Evolutionary conservation across 306 rosid genomes (phyloP), one percentile per base, ranked within the genome.

Genomic region (Fragaria vesca): DNA sequence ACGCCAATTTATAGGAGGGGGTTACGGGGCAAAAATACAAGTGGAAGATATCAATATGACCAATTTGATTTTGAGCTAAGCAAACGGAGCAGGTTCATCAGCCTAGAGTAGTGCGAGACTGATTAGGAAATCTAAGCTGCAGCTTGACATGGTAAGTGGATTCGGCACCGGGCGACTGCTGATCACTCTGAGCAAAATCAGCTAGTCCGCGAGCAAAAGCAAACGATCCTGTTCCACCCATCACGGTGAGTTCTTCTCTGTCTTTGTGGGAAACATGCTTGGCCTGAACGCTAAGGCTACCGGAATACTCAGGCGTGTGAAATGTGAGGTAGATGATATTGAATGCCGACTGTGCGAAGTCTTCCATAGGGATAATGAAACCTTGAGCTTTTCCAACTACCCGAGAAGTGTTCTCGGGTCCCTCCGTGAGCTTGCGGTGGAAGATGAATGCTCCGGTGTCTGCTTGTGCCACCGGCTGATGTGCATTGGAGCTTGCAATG

Each of bases 191-290:
- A 42, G 84, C 82, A 48, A 95, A 88, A 71, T 85, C 74, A 0
- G 93, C 97, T 4, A 88, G 18, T 58, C 98, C 98, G 30, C 90
- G 91, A 32, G 96, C 97, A 88, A 95, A 93, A 7, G 99, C 97
- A 82, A 95, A 92, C 1, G 89, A 91, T 30, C 97, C 96, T 15
- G 97, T 91, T 45, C 99, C 99, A 9, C 97, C 97, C 4, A 93
- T 84, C 21, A 95, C 94, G 2, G 76, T 83, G 50, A 89, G 87
- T 48, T 85, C 84, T 45, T 87, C 83, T 42, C 10, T 66, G 68
- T 81, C 84, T 40, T 83, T 69, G n/a, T 78, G 81, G 5, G 81
- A 79, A 16, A 66, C 79, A 66, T 80, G 85, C 68, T 75, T 79
- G 65, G 90, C 91, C 73, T 84, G 82, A 51, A 95, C 85, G 42